A percentile compares a stretch with the other conserved stretches of the same genome.
Evolutionary conservation across 768 basidiomycete species (phyloP).

Genomic region (Kwoniella heveanensis): DNA sequence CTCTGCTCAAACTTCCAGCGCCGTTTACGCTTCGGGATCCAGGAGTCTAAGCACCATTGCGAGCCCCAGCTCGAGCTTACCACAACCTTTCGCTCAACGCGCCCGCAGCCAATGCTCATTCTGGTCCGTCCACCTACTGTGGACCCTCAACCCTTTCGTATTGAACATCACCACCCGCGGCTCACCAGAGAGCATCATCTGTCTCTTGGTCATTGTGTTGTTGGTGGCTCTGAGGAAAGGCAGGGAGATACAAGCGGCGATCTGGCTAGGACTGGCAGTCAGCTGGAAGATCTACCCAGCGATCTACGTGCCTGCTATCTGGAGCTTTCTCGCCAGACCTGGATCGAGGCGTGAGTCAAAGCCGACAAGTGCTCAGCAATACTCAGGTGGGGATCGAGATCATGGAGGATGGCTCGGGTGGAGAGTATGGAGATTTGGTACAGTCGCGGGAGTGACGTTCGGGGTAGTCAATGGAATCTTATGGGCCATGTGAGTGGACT

Average conservation of each 20-base stretch:
- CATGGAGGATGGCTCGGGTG: conserved; percentile 56
- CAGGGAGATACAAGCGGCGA: conserved; percentile 67
- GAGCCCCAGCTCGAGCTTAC: neutral
- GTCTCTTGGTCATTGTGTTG: conserved; percentile 72
- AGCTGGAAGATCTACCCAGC: conserved; percentile 98
- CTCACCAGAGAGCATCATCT: conserved; percentile 87
- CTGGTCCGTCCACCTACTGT: conserved; percentile 57
- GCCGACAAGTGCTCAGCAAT: no score
- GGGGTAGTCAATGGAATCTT: conserved; percentile 64
- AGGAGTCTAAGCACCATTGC: neutral
- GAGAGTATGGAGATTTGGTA: conserved; percentile 63
- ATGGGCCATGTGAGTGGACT: conserved; percentile 70
- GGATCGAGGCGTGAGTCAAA: no score
- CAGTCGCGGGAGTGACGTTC: conserved; percentile 73
- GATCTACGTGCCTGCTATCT: conserved; percentile 79
- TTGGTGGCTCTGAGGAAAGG: conserved; percentile 60
- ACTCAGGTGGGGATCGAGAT: no score
- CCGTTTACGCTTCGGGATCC: no score
- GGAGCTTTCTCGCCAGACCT: conserved; percentile 58
- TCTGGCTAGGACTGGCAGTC: conserved; percentile 76
- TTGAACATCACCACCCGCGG: conserved; percentile 96
- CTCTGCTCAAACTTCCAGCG: neutral
- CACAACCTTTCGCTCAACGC: no score
- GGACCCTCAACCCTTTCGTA: conserved; percentile 91
- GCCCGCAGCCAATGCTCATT: conserved; percentile 12